Evolutionary conservation across 768 basidiomycete genomes (phyloP).

Genomic region (Candolleomyces aberdarensis): DNA sequence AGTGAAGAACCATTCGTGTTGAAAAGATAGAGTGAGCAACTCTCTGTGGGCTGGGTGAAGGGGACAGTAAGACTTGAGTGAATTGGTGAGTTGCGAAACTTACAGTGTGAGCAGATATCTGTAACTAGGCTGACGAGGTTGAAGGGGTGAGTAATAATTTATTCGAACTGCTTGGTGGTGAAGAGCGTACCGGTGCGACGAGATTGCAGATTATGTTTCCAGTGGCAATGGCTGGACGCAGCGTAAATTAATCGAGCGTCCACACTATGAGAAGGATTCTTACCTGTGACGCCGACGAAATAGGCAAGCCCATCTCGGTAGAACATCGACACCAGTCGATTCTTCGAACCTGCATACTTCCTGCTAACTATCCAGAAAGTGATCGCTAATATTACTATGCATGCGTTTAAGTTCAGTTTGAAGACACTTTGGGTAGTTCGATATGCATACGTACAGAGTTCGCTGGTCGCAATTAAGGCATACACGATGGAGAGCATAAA

Average conservation of each 20-base stretch:
- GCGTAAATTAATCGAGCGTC: neutral
- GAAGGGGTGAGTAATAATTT: neutral
- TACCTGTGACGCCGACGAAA: too few relatives aligned
- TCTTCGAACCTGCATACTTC: too few relatives aligned
- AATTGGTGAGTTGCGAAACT: neutral
- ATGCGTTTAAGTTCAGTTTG: too few relatives aligned
- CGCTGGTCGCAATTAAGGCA: neutral
- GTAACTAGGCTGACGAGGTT: neutral
- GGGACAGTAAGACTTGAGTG: neutral
- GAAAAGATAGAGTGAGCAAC: neutral
- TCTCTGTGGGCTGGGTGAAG: neutral
- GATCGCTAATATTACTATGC: too few relatives aligned
- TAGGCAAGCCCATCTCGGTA: too few relatives aligned
- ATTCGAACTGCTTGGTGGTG: neutral
- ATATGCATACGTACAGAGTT: neutral
- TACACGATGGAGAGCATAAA: neutral
- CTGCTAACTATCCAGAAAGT: too few relatives aligned
- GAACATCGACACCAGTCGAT: too few relatives aligned
- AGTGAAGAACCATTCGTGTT: constrained; percentile 1
- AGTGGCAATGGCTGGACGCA: neutral
- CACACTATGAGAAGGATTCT: too few relatives aligned
- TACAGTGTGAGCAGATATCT: neutral
- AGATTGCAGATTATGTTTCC: constrained; percentile 1
- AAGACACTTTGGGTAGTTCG: too few relatives aligned
- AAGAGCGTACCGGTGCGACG: neutral